A percentile compares a stretch with the other conserved stretches of the same genome.
These are phyloP conservation scores for Arachnomyces sp. DNA, from an alignment of 2,329 filamentous ascomycete species.

Conservation along the genomic window DNA sequence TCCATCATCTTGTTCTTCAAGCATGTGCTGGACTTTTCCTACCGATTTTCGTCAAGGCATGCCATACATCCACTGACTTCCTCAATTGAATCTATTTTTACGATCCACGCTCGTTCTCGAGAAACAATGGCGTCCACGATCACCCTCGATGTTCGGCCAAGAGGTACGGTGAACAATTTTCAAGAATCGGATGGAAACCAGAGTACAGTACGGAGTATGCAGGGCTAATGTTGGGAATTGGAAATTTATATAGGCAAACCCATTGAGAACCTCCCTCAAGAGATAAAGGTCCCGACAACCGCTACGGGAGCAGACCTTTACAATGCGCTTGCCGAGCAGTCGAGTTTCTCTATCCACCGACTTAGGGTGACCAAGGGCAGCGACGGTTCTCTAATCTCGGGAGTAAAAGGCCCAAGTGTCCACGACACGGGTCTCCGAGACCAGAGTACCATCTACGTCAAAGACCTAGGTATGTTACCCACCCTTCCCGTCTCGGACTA, in stretches of 20 bases:
- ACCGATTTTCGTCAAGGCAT: no score
- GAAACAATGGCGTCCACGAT: slow-evolving; percentile 29
- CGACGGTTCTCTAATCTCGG: slow-evolving; percentile 51
- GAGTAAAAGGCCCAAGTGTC: slow-evolving; percentile 35
- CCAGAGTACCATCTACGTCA: slow-evolving; percentile 65
- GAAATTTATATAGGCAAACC: slow-evolving; percentile 45
- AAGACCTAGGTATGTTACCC: slow-evolving; percentile 68
- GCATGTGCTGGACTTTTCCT: no score
- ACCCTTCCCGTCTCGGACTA: not conserved
- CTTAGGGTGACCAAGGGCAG: slow-evolving; percentile 57
- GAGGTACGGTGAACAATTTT: slow-evolving; percentile 27
- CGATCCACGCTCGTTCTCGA: not conserved
- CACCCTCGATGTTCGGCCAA: slow-evolving; percentile 32
- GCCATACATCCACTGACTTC: no score
- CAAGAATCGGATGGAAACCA: no score
- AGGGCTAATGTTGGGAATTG: no score
- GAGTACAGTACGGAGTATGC: no score
- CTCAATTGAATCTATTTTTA: no score
- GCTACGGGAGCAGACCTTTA: slow-evolving; percentile 50
- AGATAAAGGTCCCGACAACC: slow-evolving; percentile 44
- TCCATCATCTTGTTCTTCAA: no score
- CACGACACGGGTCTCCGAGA: slow-evolving; percentile 49
- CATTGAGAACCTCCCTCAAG: slow-evolving; percentile 52
- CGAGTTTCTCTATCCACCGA: slow-evolving; percentile 50
- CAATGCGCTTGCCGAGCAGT: slow-evolving; percentile 45